phyloP scores from a whole-genome alignment of 257 asterid species.

The Lycium barbarum region DNA sequence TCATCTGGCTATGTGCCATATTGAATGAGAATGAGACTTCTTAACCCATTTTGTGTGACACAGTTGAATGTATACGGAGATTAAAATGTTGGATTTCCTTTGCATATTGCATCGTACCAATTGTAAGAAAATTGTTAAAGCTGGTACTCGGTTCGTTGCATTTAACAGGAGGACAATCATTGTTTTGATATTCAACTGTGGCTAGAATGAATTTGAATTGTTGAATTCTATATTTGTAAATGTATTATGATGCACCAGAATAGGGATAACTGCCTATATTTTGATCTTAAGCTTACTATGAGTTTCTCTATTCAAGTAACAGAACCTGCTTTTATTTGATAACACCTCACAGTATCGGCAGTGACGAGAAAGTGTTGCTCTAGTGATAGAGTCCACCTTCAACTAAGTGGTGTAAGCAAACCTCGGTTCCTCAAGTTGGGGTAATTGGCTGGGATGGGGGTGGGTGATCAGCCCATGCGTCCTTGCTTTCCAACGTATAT shows the following conservation, averaged over 20 bases:
- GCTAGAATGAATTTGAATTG: background rate
- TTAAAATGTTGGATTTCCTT: constrained; percentile 23
- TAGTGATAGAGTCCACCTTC: background rate
- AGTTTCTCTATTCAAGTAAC: constrained; percentile 13
- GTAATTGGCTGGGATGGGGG: background rate
- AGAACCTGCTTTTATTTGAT: constrained; percentile 9
- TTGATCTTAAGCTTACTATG: background rate
- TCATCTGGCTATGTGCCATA: constrained; percentile 11
- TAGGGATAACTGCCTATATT: background rate
- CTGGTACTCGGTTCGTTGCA: background rate
- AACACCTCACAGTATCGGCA: constrained; percentile 6
- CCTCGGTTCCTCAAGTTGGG: background rate
- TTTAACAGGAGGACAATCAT: background rate
- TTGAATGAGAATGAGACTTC: background rate
- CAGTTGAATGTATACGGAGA: background rate
- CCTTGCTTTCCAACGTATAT: background rate
- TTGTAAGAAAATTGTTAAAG: constrained; percentile 5
- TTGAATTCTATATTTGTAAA: constrained; percentile 14
- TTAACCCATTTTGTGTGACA: constrained; percentile 13
- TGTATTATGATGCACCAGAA: constrained; percentile 4
- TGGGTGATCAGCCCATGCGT: background rate
- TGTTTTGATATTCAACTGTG: background rate
- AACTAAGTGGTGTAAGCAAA: too few species aligned
- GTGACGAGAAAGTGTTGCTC: background rate
- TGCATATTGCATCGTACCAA: background rate